phyloP scores from a whole-genome alignment of 768 basidiomycete species.

The Hypholoma sublateritium region DNA sequence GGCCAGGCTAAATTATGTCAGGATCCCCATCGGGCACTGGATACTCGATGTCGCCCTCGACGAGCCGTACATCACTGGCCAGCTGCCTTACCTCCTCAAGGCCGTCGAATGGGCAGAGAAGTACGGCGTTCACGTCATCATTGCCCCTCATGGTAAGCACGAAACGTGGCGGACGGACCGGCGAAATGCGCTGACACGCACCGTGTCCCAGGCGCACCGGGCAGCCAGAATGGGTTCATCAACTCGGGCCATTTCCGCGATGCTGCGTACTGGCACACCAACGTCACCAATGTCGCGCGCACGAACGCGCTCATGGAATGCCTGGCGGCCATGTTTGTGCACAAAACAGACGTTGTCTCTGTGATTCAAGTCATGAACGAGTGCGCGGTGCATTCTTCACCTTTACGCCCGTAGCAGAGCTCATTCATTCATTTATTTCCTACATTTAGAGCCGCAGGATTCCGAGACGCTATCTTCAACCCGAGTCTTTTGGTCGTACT shows the following conservation, averaged over 20 bases:
- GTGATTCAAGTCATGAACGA: conserved; percentile 77
- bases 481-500: conserved; percentile 43
- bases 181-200: background rate
- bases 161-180: conserved; percentile 2
- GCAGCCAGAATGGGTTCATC: conserved; percentile 85
- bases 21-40: conserved; percentile 87
- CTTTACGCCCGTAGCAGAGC: background rate
- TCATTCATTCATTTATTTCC: background rate
- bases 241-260: conserved; percentile 70
- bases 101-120: conserved; percentile 69
- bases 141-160: conserved; percentile 71
- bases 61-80: conserved; percentile 77
- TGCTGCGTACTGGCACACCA: conserved; percentile 68
- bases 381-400: conserved; percentile 35
- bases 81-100: conserved; percentile 61
- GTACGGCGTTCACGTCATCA: conserved; percentile 72
- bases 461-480: conserved; percentile 6
- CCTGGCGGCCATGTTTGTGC: conserved; percentile 56
- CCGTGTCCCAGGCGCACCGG: conserved; percentile 53
- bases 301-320: conserved; percentile 61
- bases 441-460: conserved; percentile 5
- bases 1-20: conserved; percentile 73
- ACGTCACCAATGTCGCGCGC: conserved; percentile 61
- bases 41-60: conserved; percentile 75
- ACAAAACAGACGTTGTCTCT: conserved; percentile 52